Evolutionary conservation across 2,329 filamentous ascomycete genomes (phyloP), one percentile per base, ranked within the genome.

Genomic region (Neoascochyta sp.): DNA sequence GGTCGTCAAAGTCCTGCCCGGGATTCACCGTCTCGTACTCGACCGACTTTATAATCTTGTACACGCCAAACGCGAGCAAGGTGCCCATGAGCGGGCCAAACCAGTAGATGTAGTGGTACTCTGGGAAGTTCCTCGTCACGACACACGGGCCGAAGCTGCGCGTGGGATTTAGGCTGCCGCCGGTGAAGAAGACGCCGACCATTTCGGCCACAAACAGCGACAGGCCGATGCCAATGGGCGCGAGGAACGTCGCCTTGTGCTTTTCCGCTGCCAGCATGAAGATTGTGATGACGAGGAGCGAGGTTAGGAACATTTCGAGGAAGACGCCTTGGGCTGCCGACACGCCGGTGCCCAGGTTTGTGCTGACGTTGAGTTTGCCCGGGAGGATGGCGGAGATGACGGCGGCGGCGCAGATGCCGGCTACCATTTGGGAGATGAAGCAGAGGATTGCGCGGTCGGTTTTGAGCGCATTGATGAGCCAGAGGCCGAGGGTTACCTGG

Each of bases 251-350:
- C 3, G 77, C 76, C 24, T 80, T 78, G 57, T 86, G 81, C 63
- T 87, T 86, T 55, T 86, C 81, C 4, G 78, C 76, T 0, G 81
- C 81, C 24, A 86, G 69, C 74, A 86, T 81, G 46, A 65, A 63
- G 27, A 66, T 63, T 2, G 60, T 64, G 29, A 66, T 64, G 32
- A 65, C 55, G 23, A 66, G 58, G 12, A 62, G 45, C 0, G 60
- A 53, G 2, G 63, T 64, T 6, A 65, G 41, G 31, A 65, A 62
- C 51, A 62, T 62, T 24, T 66, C 63, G 20, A 66, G 54, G 32
- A 66, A 66, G 15, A 65, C 47, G 14, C 62, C 63, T 15, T 44
- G 54, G 0, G 54, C 49, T 8, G 51, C 36, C 0, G 57, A 54
- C 3, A 60, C 54, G 4, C 49, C 50, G 5, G 32, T 22, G 6